Base-by-base conservation (phyloP, 495 filamentous ascomycete species). In the Immersiella caudata region DNA sequence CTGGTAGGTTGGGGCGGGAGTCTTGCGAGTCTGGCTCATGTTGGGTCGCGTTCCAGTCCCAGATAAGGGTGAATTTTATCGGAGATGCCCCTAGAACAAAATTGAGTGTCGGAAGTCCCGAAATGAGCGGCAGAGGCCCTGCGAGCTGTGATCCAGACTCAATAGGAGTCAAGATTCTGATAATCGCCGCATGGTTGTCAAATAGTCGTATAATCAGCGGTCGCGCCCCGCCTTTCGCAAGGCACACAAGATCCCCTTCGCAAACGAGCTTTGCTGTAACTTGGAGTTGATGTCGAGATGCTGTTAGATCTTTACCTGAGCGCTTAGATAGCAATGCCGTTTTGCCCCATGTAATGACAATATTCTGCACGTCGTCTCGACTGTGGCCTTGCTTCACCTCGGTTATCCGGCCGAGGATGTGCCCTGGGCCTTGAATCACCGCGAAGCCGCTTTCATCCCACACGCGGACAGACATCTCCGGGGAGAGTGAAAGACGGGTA, bases 81-180 rank as follows among this genome's bases (percentile, higher is more conserved):
- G 54, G 54, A 24, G 12, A 14, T 5, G 24, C 54, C 16, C 6
- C 24, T 6, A 26, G 3, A 6, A 6, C n/a, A 3, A 33, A 8
- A 33, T 8, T 8, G 3, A 33, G 8, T 3, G 12, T 26, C 6
- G 12, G 25, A 26, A 57, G 12, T 4, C 25, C 25, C 54, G 4
- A 20, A 24, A 4, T 20, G 24, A 14, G 5, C 24, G 24, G 6
- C 12, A 52, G 49, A 21, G 4, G 12, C 24, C 54, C n/a, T 6
- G n/a, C 2, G 20, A 6, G 29, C 3, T 33, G 6, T 14, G n/a
- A 8, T 70, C 76, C 18, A 26, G 54, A 24, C 54, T 14, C 12
- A 33, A 33, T 33, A 4, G 3, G 3, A 8, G 8, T 33, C 8
- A 8, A 8, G 3, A 8, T 33, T 33, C 29, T 8, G 29, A 33